These are phyloP conservation scores for Claviceps spartinae DNA, from an alignment of 2,329 filamentous ascomycete genomes.

Conservation along the genomic window DNA sequence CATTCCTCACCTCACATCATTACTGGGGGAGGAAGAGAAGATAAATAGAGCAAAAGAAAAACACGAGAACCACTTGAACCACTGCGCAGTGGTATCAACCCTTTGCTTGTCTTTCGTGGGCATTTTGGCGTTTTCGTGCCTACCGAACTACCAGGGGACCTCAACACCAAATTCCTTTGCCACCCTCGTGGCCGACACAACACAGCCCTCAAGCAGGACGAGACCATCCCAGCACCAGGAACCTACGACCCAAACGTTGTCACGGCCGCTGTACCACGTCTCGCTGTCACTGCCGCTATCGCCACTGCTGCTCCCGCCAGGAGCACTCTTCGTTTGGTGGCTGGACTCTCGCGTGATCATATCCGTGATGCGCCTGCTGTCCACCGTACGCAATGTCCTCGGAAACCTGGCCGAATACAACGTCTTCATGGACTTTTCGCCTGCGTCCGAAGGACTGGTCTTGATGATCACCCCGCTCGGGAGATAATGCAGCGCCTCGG, in stretches of 20 bases:
- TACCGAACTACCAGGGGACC: not conserved
- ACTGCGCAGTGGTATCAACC: not conserved
- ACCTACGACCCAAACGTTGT: slow-evolving; percentile 40
- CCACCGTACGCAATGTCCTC: slow-evolving; percentile 34
- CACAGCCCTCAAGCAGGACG: slow-evolving; percentile 47
- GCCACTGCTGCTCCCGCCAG: not conserved
- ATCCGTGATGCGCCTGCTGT: slow-evolving; percentile 34
- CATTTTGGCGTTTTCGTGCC: not conserved
- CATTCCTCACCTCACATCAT: no score
- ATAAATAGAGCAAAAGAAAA: no score
- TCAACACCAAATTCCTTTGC: slow-evolving; percentile 37
- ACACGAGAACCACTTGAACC: not conserved
- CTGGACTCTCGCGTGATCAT: slow-evolving; percentile 16
- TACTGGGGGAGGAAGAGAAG: no score
- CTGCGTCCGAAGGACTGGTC: slow-evolving; percentile 30
- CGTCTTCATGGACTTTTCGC: slow-evolving; percentile 23
- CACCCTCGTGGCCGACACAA: slow-evolving; percentile 43
- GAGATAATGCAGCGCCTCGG: slow-evolving; percentile 39
- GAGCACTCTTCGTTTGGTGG: not conserved
- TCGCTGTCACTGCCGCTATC: not conserved
- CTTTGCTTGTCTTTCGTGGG: not conserved
- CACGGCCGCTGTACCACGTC: slow-evolving; percentile 39
- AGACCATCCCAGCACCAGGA: slow-evolving; percentile 54
- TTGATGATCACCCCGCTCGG: slow-evolving; percentile 37
- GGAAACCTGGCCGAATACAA: slow-evolving; percentile 36